phyloP scores from a whole-genome alignment of 2,329 filamentous ascomycete species.

The Paramyrothecium roridum region DNA sequence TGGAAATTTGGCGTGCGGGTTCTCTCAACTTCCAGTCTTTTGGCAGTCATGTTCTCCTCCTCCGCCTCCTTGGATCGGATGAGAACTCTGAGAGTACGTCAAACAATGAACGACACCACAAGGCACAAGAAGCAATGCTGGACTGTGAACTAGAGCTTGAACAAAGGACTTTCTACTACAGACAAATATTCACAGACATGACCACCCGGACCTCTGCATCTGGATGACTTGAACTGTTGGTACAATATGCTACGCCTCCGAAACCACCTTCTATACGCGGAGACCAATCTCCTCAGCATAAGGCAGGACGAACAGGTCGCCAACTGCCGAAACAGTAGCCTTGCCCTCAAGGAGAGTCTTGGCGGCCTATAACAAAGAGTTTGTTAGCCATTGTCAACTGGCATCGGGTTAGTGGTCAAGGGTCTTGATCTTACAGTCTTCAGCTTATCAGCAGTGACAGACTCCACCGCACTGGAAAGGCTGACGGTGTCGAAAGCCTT shows the following conservation, averaged over 20 bases:
- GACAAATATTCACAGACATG: conserved; percentile 43
- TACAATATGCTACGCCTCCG: conserved; percentile 35
- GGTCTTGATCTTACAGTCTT: conserved; percentile 65
- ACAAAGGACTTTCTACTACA: conserved; percentile 39
- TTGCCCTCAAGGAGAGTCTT: conserved; percentile 85
- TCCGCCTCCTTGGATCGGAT: no score
- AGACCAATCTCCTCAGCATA: conserved; percentile 93
- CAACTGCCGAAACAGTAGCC: conserved; percentile 84
- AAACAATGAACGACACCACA: no score
- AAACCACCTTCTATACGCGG: conserved; percentile 68
- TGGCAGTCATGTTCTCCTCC: no score
- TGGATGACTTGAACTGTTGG: conserved; percentile 39
- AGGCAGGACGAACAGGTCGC: conserved; percentile 86
- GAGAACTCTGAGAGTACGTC: no score
- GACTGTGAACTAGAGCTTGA: conserved; percentile 10
- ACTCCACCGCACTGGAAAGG: conserved; percentile 73
- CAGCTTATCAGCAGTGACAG: conserved; percentile 78
- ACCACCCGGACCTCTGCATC: conserved; percentile 29
- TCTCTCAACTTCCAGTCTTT: no score
- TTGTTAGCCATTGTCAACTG: conserved; percentile 14
- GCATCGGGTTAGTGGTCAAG: conserved; percentile 8
- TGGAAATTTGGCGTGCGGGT: no score
- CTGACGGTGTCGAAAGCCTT: conserved; percentile 82
- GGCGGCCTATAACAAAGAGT: conserved; percentile 60
- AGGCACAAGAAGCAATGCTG: no score